Conservation (phyloP, 495 filamentous ascomycete species). For the Aspergillus saccharolyticus region DNA sequence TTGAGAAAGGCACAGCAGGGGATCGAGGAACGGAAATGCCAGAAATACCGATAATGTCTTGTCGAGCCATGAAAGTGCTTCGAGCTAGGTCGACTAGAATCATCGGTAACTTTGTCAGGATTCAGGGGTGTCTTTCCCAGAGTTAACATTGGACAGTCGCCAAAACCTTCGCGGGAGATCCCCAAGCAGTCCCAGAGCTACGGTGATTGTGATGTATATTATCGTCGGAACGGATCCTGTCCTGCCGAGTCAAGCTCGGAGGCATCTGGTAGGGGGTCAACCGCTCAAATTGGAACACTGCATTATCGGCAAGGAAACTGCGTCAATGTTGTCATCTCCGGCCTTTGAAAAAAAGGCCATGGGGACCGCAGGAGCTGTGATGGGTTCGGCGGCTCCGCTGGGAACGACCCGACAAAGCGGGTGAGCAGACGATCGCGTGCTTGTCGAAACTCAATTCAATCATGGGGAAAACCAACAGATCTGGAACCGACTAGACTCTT, state of each 20-base stretch:
- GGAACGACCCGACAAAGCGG: conserved; percentile 28
- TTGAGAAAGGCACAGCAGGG: not conserved
- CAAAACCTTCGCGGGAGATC: conserved; percentile 43
- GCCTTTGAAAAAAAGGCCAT: not conserved
- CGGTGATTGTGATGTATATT: conserved; percentile 4
- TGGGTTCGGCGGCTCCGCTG: not conserved
- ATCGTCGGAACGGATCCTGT: not conserved
- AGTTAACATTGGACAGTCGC: conserved; percentile 26
- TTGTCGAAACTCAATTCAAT: conserved; percentile 38
- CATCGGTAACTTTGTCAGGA: conserved; percentile 23
- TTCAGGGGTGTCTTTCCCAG: conserved; percentile 20
- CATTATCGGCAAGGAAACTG: not conserved
- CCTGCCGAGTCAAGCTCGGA: not conserved
- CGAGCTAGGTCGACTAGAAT: conserved; percentile 18
- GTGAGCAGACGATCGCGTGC: conserved; percentile 34
- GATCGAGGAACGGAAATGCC: conserved; percentile 3
- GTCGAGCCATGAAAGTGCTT: conserved; percentile 6
- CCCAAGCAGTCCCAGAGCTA: conserved; percentile 34
- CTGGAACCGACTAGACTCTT: not conserved
- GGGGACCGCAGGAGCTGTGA: conserved; percentile 10
- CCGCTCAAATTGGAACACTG: not conserved
- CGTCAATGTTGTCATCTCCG: not conserved
- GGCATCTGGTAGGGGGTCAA: not conserved
- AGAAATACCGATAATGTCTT: conserved; percentile 1
- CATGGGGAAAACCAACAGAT: conserved; percentile 4